Base-by-base conservation (phyloP, 2,329 filamentous ascomycete species). In the Aspergillus pseudoviridinutans region DNA sequence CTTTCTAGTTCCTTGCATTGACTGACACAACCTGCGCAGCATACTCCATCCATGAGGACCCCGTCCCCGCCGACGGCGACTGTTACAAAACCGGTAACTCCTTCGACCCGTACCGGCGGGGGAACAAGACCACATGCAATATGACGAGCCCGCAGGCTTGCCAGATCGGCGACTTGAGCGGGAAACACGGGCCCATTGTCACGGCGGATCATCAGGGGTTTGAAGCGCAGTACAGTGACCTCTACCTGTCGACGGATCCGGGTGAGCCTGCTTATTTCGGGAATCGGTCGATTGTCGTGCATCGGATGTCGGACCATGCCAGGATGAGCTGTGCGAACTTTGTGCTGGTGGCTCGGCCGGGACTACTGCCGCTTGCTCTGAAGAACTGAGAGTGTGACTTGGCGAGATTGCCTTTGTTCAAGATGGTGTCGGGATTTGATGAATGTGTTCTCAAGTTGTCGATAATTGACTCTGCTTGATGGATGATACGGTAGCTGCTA, bases 81-180 rank as follows among this genome's bases (percentile, higher is more conserved):
- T 93, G 90, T 79, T 88, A 83, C 52, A 73, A 73, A 4, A 87
- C 90, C 1, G 78, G 84, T 3, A 84, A 78, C 2, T 90, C 93
- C 68, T 81, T 91, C 12, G 88, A 92, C 68, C 89, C 90, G 20
- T 90, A 81, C 71, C 70, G 79, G 51, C 86, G 87, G 52, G 85
- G 84, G 61, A 84, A 91, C 68, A 74, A 73, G 1, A 78, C 85
- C 4, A 66, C 81, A 4, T 93, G 90, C 75, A 79, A 91, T 67
- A 41, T 75, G 10, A 64, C 70, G 9, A 68, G 76, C 6, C 87
- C 87, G 7, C 74, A 82, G 60, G 86, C 84, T 9, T 94, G 90
- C 77, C 85, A 93, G 74, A 84, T 90, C 10, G 90, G 90, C 62
- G 90, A 93, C 71, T 79, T 92, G 56, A 83, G 84, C 65, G 90